Conservation (phyloP, 169 alveolate species). For the Eimeria zaria region DNA sequence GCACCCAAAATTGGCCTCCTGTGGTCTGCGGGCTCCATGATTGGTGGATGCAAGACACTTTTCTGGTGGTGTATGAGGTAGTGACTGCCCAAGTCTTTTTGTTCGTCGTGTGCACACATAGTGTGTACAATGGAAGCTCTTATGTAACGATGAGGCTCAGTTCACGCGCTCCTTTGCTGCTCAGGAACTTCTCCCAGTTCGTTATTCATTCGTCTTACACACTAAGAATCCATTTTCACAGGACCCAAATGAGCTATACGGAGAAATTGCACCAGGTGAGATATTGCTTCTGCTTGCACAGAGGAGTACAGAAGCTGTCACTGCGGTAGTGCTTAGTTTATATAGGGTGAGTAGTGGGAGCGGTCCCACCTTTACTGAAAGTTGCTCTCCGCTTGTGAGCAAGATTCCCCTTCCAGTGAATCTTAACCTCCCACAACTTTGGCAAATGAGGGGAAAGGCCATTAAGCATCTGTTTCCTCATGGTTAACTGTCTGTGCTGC, state of each 20-base stretch:
- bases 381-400: neutral
- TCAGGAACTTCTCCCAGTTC: conserved; percentile 94
- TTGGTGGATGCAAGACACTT: neutral
- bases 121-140: neutral
- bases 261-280: conserved; percentile 94
- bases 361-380: neutral
- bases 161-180: neutral
- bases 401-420: neutral
- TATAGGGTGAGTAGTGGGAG: neutral
- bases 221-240: conserved; percentile 94
- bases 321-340: neutral
- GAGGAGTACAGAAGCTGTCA: neutral
- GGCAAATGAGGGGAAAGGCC: neutral
- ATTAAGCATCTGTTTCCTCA: neutral
- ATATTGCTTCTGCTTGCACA: neutral
- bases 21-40: neutral
- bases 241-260: conserved; percentile 91
- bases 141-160: neutral
- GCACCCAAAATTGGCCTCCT: neutral
- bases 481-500: neutral
- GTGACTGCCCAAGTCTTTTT: neutral
- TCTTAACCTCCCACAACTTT: neutral
- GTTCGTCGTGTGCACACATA: neutral
- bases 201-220: conserved; percentile 96
- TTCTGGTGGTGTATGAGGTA: neutral